A percentile compares a stretch with the other conserved stretches of the same genome.
Evolutionary conservation across 2,329 filamentous ascomycete genomes (phyloP).

Genomic region (Penicillium crustosum): DNA sequence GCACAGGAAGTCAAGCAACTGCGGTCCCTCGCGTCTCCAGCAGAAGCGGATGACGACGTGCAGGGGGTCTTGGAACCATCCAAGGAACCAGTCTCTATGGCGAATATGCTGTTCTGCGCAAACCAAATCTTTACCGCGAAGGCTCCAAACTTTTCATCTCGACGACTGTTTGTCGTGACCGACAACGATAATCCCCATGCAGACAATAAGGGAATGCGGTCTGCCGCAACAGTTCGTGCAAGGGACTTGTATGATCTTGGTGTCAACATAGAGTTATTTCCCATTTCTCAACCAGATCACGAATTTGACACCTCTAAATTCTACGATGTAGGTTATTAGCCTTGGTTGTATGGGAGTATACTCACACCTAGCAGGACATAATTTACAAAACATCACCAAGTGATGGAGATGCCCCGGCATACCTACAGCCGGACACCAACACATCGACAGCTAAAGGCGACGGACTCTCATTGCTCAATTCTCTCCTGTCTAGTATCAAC

Average conservation of each 20-base stretch:
- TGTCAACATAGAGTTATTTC: conserved; percentile 88
- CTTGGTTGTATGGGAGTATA: not conserved
- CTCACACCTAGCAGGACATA: conserved; percentile 64
- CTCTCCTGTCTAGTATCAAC: conserved; percentile 81
- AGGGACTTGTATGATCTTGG: conserved; percentile 95
- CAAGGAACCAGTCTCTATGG: conserved; percentile 71
- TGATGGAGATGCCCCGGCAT: conserved; percentile 66
- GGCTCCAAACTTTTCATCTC: conserved; percentile 88
- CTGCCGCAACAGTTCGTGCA: conserved; percentile 78
- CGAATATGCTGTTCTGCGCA: conserved; percentile 87
- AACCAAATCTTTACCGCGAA: conserved; percentile 96
- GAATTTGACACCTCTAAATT: conserved; percentile 82
- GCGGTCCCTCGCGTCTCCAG: conserved; percentile 68
- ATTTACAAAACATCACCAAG: conserved; percentile 74
- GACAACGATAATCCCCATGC: conserved; percentile 86
- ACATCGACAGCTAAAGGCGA: conserved; percentile 68
- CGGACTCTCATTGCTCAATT: conserved; percentile 75
- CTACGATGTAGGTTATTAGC: conserved; percentile 69
- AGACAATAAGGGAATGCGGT: conserved; percentile 68
- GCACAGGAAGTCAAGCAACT: conserved; percentile 82
- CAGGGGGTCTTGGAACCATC: conserved; percentile 69
- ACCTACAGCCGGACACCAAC: conserved; percentile 50
- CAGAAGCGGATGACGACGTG: conserved; percentile 74
- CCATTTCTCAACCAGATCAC: conserved; percentile 69
- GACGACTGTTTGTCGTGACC: conserved; percentile 92